Percentiles rank a stretch among this genome's conserved stretches.
Evolutionary conservation across 768 basidiomycete genomes (phyloP).

Genomic region (Paxillus involutus): DNA sequence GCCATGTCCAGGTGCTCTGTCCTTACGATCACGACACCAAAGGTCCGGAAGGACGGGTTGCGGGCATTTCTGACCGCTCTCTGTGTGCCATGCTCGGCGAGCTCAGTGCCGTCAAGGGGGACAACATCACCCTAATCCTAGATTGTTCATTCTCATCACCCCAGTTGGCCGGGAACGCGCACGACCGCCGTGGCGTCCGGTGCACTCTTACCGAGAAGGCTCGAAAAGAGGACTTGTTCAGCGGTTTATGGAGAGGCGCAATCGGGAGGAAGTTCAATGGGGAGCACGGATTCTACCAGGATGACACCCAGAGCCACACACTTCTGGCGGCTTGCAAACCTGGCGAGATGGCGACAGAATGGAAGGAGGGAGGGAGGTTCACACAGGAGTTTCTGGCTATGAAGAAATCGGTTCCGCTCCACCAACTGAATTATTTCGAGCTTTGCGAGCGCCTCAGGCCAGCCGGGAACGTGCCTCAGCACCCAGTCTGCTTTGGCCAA

Average conservation of each 20-base stretch:
- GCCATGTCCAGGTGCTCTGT: conserved; percentile 58
- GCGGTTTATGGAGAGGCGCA: conserved; percentile 53
- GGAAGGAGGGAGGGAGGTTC: conserved; percentile 62
- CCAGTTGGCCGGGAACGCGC: conserved; percentile 36
- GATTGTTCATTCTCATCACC: conserved; percentile 62
- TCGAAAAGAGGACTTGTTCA: conserved; percentile 51
- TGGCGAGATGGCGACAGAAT: conserved; percentile 57
- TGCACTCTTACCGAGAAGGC: conserved; percentile 63
- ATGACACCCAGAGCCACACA: conserved; percentile 42
- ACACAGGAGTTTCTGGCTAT: conserved; percentile 55
- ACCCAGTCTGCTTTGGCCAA: conserved; percentile 49
- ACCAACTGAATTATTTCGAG: conserved; percentile 49
- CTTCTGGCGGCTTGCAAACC: conserved; percentile 58
- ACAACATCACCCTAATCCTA: conserved; percentile 68
- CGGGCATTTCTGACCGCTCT: conserved; percentile 70
- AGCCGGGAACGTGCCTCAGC: conserved; percentile 39
- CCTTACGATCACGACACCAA: conserved; percentile 65
- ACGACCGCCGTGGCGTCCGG: conserved; percentile 49
- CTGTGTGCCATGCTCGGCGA: conserved; percentile 60
- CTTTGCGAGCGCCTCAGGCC: conserved; percentile 45
- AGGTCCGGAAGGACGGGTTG: conserved; percentile 43
- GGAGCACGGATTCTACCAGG: conserved; percentile 46
- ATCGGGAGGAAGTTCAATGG: conserved; percentile 35
- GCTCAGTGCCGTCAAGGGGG: conserved; percentile 55
- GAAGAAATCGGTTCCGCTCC: conserved; percentile 46